Conservation (phyloP, 208 protist species). For the Trypanosoma melophagium region DNA sequence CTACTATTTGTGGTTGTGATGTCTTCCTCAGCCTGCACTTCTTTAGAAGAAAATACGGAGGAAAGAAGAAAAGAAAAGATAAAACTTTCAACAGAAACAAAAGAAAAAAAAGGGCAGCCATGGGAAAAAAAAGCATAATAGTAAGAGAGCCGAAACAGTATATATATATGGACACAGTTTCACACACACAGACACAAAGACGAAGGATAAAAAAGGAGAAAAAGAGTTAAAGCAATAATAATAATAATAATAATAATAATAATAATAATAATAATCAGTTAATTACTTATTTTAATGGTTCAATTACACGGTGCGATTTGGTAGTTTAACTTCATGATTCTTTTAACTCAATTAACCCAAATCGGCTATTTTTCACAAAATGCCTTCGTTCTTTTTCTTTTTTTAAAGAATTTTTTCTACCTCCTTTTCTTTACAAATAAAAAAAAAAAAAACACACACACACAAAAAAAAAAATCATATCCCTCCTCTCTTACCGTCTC, state of each 20-base stretch:
- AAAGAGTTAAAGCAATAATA: constrained; percentile 10
- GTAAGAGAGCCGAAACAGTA: neutral
- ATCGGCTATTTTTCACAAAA: too few species aligned
- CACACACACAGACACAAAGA: neutral
- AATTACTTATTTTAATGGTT: too few species aligned
- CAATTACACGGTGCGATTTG: neutral
- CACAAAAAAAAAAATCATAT: constrained; percentile 5
- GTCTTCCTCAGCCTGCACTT: too few species aligned
- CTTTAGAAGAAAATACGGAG: too few species aligned
- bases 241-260: too few species aligned
- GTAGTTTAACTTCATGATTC: neutral
- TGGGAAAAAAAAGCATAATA: neutral
- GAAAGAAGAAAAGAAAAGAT: too few species aligned
- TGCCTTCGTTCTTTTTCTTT: too few species aligned
- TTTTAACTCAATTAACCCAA: neutral
- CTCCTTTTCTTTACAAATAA: neutral
- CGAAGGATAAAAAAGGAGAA: neutral
- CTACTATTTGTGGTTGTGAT: too few species aligned
- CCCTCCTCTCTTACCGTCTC: neutral
- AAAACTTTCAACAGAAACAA: too few species aligned
- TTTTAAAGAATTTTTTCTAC: neutral
- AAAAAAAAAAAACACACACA: constrained; percentile 22
- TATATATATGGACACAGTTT: neutral
- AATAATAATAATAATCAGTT: too few species aligned
- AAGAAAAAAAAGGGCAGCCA: neutral